These are phyloP conservation scores for Isoetes taiwanensis DNA, from an alignment of 75 land plant genomes.

Conservation along the genomic window DNA sequence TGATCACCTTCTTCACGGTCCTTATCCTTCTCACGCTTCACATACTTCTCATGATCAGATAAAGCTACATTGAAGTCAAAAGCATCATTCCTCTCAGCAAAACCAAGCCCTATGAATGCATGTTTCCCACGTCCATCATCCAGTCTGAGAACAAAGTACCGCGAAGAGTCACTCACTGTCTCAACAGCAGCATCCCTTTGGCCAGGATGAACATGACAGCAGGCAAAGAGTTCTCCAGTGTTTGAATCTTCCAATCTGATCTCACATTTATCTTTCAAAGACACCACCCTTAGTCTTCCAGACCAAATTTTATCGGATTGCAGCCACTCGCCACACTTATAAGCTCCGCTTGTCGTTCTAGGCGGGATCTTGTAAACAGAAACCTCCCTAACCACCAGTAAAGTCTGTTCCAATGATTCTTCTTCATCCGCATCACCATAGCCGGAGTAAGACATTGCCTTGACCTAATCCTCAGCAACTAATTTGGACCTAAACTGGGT, in stretches of 20 bases:
- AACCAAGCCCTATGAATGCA: conserved; percentile 92
- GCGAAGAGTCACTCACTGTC: conserved; percentile 80
- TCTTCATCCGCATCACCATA: too few species aligned
- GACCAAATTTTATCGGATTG: conserved; percentile 99
- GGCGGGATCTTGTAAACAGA: conserved; percentile 94
- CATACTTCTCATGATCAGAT: conserved; percentile 97
- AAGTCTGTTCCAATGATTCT: conserved; percentile 74
- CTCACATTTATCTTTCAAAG: conserved; percentile 75
- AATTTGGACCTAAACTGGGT: too few species aligned
- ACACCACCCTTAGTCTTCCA: conserved; percentile 80
- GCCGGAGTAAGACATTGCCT: too few species aligned
- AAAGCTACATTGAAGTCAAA: conserved; percentile 98
- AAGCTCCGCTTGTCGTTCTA: conserved; percentile 80
- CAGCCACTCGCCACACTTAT: conserved; percentile 98
- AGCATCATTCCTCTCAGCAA: conserved; percentile 87
- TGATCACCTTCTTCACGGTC: conserved; percentile 25
- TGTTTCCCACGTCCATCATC: conserved; percentile 95
- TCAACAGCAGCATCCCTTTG: conserved; percentile 76
- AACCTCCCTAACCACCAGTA: conserved; percentile 90
- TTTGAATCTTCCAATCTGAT: conserved; percentile 88
- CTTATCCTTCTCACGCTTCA: conserved; percentile 60
- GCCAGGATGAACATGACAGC: conserved; percentile 72
- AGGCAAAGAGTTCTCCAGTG: conserved; percentile 93
- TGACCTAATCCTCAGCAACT: too few species aligned
- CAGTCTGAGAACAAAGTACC: conserved; percentile 86